Evolutionary conservation across 805 yeast species (phyloP), one percentile per base, ranked within the genome.

Genomic region (Clavispora santaluciae): DNA sequence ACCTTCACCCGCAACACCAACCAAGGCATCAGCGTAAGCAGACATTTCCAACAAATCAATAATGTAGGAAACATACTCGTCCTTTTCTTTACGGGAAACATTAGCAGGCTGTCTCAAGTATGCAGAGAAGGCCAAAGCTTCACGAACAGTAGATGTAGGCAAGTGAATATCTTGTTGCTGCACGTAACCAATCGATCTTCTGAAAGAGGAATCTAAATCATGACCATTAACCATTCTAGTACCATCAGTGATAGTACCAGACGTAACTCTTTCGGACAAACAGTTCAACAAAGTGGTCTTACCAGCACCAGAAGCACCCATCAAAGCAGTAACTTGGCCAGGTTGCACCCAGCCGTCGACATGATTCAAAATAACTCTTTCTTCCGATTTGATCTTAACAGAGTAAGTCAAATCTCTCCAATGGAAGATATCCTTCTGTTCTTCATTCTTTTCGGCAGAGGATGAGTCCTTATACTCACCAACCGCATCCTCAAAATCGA

Each of bases 231-330:
- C 90, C 58, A 81, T 53, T 50, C 69, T 52, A 30, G 44, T 38
- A 53, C 81, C 84, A 53, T 86, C 86, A 28, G 87, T 75, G 31
- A 84, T 76, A 13, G 78, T 79, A 62, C 91, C 93, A 58, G 76
- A 68, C 33, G 80, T 75, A 40, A 82, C 76, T 60, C 91, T 75
- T 55, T 81, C 85, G 17, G 88, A 81, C 45, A 85, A 71, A 50
- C 82, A 81, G 60, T 84, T 83, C 52, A 85, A 69, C 43, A 84
- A 66, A 3, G 91, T 85, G 20, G 93, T 84, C 56, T 84, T 84
- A 67, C 93, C 93, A 35, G 93, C 93, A 66, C 93, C 93, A 24
- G 91, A 84, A 39, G 83, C 85, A 55, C 93, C 93, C 90, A 84
- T 83, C 43, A 84, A 68, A 5, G 91, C 91, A 31, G 90, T 83